Conservation (phyloP, 805 yeast genomes). For the Hanseniaspora occidentalis region DNA sequence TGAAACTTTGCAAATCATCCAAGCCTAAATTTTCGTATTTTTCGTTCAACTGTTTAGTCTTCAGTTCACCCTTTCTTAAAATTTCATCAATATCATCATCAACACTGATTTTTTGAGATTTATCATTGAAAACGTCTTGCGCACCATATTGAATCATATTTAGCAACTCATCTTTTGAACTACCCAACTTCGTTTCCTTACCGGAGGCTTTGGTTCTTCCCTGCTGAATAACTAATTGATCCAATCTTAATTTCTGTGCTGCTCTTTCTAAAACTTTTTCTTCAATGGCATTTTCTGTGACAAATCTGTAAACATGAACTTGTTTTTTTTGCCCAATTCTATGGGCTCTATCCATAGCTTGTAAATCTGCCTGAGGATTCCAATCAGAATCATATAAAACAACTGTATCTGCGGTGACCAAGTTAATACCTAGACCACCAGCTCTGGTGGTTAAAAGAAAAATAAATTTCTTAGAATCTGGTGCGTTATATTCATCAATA, state of each 20-base stretch:
- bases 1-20: constrained; percentile 86
- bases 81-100: constrained; percentile 68
- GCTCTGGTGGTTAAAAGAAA: constrained; percentile 89
- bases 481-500: constrained; percentile 81
- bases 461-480: constrained; percentile 70
- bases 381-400: constrained; percentile 86
- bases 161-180: constrained; percentile 69
- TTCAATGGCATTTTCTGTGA: constrained; percentile 91
- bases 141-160: constrained; percentile 98
- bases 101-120: constrained; percentile 19
- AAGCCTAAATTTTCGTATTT: constrained; percentile 79
- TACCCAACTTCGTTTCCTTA: constrained; percentile 30
- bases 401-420: constrained; percentile 86
- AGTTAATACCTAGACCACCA: constrained; percentile 90
- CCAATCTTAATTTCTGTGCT: constrained; percentile 82
- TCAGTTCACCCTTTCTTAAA: constrained; percentile 66
- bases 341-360: constrained; percentile 97
- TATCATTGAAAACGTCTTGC: constrained; percentile 61
- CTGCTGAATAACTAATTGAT: constrained; percentile 92
- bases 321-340: constrained; percentile 96
- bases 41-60: constrained; percentile 65
- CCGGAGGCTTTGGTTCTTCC: constrained; percentile 30
- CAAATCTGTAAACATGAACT: constrained; percentile 83
- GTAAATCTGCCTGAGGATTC: constrained; percentile 97
- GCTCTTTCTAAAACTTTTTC: constrained; percentile 95